Percentiles rank a stretch among this genome's conserved stretches.
phyloP scores from a whole-genome alignment of 106 monocot species.

The Phalaenopsis equestris region DNA sequence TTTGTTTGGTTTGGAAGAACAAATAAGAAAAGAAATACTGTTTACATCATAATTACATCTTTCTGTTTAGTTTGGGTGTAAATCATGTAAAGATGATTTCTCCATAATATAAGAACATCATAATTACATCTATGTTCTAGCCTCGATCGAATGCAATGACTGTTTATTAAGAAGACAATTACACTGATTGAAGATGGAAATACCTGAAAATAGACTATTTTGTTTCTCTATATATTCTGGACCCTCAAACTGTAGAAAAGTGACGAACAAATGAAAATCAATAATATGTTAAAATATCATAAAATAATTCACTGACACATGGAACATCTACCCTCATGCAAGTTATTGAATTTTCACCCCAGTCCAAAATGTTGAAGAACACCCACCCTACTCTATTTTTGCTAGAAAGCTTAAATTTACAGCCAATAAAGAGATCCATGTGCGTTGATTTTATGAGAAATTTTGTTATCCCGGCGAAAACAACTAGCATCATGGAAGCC shows the following conservation, averaged over 20 bases:
- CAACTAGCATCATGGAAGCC: not conserved
- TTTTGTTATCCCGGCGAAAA: not conserved
- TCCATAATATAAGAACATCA: too few species aligned
- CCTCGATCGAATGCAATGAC: not conserved
- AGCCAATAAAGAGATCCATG: not conserved
- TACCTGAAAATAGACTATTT: constrained; percentile 75
- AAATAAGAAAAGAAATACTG: too few species aligned
- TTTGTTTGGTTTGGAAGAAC: too few species aligned
- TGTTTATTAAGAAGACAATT: not conserved
- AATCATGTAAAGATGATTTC: too few species aligned
- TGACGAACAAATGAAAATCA: constrained; percentile 4
- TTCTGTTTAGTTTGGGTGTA: too few species aligned
- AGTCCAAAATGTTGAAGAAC: not conserved
- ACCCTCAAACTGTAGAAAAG: constrained; percentile 60
- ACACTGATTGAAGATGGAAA: not conserved
- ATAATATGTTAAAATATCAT: constrained; percentile 1
- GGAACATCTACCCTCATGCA: not conserved
- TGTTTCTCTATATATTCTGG: constrained; percentile 47
- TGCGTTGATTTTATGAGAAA: too few species aligned
- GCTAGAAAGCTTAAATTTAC: not conserved
- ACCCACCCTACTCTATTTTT: not conserved
- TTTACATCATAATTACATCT: too few species aligned
- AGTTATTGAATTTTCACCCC: not conserved
- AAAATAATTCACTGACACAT: not conserved
- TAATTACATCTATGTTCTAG: not conserved